Base-by-base conservation (phyloP, 495 filamentous ascomycete species). In the Talaromyces liani region DNA sequence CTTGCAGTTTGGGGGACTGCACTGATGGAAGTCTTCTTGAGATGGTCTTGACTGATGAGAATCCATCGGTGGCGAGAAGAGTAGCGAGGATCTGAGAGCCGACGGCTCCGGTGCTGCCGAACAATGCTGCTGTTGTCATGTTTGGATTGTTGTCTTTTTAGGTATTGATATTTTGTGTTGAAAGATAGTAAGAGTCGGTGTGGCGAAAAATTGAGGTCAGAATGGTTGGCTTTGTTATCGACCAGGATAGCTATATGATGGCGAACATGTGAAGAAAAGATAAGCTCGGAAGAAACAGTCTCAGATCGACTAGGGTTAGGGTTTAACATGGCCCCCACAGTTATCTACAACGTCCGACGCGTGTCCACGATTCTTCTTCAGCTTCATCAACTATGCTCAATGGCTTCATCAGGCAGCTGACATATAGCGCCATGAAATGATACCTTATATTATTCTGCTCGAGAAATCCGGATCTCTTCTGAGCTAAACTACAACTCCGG, bases 71-170 rank as follows among this genome's bases (percentile, higher is more conserved):
- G 18, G 74, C 63, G 55, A 89, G 77, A 27, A 87, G 78, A 7
- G 80, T 81, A 39, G 73, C 71, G 27, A 88, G 77, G 68, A 88
- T 86, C 64, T 83, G 71, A 47, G 75, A 77, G 62, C 86, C 86
- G 3, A 81, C 77, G 10, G 84, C 79, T 66, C 84, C 84, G 18
- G 84, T 87, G 60, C 75, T 77, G 66, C 84, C 84, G 60, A 86
- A 76, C 47, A 87, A 66, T 51, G 80, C 77, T 66, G 77, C 78
- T 29, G 77, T 72, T 14, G 79, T 72, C 68, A 79, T 73, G 6
- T 49, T 49, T 9, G 18, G 18, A 4, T 49, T 49, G 45, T 18
- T 18, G 16, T 49, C 8, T 20, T 49, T 20, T 7, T 49, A 18
- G 14, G 45, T 49, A 20, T 20, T 49, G 18, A 18, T 49, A 14